These are phyloP conservation scores for Kernera saxatilis DNA, from an alignment of 345 rosid species.

Conservation along the genomic window DNA sequence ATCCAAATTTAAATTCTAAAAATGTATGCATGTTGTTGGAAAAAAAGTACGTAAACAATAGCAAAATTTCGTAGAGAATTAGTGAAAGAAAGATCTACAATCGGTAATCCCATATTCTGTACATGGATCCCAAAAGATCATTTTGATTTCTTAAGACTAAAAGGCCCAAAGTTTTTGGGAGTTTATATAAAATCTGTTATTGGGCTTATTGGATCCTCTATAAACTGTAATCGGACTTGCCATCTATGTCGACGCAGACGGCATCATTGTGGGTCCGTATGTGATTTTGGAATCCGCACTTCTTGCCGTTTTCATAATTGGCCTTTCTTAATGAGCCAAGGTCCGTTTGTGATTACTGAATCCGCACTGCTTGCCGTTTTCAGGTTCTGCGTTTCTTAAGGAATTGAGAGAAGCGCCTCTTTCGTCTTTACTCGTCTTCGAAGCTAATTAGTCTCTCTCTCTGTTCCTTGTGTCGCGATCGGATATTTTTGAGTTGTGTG, in stretches of 20 bases:
- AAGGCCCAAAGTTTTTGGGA: background rate
- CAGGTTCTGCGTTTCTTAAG: background rate
- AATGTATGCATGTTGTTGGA: too few species aligned
- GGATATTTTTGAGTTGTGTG: background rate
- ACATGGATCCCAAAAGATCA: too few species aligned
- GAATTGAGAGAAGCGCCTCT: background rate
- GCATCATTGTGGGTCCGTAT: background rate
- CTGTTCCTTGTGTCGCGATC: background rate
- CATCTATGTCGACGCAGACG: background rate
- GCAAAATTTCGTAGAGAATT: too few species aligned
- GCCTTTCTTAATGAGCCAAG: too few species aligned
- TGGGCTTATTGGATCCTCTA: background rate
- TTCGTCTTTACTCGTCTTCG: background rate
- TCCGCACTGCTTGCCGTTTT: constrained; percentile 10
- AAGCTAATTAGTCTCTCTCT: background rate
- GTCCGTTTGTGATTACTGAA: background rate
- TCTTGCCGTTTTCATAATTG: background rate
- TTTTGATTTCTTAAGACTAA: too few species aligned
- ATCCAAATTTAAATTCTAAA: too few species aligned
- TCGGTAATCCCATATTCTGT: too few species aligned
- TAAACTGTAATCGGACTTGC: background rate
- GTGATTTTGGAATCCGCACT: background rate
- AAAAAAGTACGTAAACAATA: too few species aligned
- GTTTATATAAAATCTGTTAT: background rate
- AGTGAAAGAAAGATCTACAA: too few species aligned